Evolutionary conservation across 257 asterid genomes (phyloP).

Genomic region (Primulina tabacum): DNA sequence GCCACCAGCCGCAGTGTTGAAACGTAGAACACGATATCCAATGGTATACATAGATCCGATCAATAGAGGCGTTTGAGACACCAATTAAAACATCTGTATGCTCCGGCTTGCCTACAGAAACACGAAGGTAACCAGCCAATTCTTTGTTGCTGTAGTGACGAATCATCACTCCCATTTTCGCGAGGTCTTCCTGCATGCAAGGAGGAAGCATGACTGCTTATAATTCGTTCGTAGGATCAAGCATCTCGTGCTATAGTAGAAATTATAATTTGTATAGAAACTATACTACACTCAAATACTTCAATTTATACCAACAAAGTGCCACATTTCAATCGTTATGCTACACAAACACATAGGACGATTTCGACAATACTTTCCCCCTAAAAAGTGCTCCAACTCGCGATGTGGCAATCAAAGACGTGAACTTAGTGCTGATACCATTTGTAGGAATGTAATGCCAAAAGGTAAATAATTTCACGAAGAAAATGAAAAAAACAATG

Average conservation of each 20-base stretch:
- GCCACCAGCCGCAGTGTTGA: not conserved
- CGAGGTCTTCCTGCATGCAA: constrained; percentile 85
- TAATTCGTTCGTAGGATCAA: not conserved
- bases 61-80: constrained; percentile 49
- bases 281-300: not conserved
- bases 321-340: not conserved
- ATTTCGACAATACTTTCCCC: no score
- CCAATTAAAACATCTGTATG: constrained; percentile 76
- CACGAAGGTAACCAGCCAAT: constrained; percentile 77
- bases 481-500: no score
- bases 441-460: no score
- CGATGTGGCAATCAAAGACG: no score
- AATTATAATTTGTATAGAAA: not conserved
- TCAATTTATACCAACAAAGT: not conserved
- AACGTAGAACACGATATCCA: not conserved
- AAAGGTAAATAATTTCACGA: no score
- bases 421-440: no score
- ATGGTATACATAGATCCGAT: not conserved
- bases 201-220: not conserved
- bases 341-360: not conserved
- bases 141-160: constrained; percentile 93
- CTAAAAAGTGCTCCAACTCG: no score
- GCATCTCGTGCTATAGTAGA: not conserved
- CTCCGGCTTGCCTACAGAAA: constrained; percentile 94
- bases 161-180: constrained; percentile 86